phyloP scores from a whole-genome alignment of 805 yeast genomes.

The Saccharomycopsis synnaedendra region DNA sequence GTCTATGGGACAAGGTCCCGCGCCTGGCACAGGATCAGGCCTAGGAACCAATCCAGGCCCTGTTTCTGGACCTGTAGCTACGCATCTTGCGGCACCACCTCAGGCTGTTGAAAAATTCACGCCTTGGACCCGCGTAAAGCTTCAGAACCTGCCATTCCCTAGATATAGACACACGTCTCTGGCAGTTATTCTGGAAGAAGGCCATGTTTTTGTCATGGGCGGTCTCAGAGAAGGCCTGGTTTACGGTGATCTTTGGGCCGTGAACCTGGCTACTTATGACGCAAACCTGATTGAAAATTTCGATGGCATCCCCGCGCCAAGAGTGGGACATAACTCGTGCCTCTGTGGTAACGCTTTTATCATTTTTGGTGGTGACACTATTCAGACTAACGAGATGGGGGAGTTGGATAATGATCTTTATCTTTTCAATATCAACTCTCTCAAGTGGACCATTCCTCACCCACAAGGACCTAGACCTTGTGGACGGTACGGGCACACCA shows the following conservation, averaged over 20 bases:
- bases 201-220: conserved; percentile 84
- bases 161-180: conserved; percentile 90
- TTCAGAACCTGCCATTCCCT: conserved; percentile 79
- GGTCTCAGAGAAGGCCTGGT: conserved; percentile 89
- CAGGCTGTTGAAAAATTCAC: conserved; percentile 21
- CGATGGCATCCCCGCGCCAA: conserved; percentile 82
- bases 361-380: conserved; percentile 94
- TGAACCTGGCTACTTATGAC: conserved; percentile 26
- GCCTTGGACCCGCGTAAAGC: conserved; percentile 60
- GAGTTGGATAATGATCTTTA: conserved; percentile 84
- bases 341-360: conserved; percentile 92
- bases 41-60: conserved; percentile 8
- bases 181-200: conserved; percentile 60
- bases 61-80: not conserved
- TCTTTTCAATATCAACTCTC: conserved; percentile 67
- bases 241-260: conserved; percentile 87
- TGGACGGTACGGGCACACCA: conserved; percentile 92
- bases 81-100: not conserved
- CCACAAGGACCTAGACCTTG: conserved; percentile 69
- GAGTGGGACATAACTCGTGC: conserved; percentile 92
- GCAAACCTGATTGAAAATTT: conserved; percentile 54
- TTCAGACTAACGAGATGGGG: conserved; percentile 58
- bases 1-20: not conserved
- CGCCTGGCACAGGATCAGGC: not conserved
- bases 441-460: conserved; percentile 70